Evolutionary conservation across 306 rosid genomes (phyloP).

Genomic region (Arachis stenosperma): DNA sequence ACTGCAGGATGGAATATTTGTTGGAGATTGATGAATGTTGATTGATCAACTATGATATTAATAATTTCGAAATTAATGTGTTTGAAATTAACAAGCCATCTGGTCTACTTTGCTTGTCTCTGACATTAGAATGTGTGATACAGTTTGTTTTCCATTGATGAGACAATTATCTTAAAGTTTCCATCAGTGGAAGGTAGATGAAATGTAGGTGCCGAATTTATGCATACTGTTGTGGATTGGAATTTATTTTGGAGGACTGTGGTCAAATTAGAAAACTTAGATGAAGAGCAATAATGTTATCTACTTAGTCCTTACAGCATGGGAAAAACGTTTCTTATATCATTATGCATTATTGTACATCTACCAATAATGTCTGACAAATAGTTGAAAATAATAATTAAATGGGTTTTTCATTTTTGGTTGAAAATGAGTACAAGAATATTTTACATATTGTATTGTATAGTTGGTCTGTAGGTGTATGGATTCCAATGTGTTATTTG

Average conservation of each 20-base stretch:
- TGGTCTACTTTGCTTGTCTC: not conserved
- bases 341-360: no score
- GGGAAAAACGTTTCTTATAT: no score
- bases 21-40: not conserved
- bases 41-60: not conserved
- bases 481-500: not conserved
- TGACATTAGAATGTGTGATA: not conserved
- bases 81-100: not conserved
- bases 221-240: no score
- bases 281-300: no score
- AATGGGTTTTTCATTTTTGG: no score
- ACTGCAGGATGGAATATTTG: not conserved
- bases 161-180: not conserved
- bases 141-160: conserved; percentile 4
- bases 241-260: no score
- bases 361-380: no score
- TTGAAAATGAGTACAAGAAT: no score
- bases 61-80: not conserved
- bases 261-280: no score
- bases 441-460: not conserved
- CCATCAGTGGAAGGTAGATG: not conserved
- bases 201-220: not conserved
- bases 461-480: no score
- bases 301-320: no score
- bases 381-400: no score